Conservation (phyloP, 164 flowering plant genomes). For the Nelumbo lutea region DNA sequence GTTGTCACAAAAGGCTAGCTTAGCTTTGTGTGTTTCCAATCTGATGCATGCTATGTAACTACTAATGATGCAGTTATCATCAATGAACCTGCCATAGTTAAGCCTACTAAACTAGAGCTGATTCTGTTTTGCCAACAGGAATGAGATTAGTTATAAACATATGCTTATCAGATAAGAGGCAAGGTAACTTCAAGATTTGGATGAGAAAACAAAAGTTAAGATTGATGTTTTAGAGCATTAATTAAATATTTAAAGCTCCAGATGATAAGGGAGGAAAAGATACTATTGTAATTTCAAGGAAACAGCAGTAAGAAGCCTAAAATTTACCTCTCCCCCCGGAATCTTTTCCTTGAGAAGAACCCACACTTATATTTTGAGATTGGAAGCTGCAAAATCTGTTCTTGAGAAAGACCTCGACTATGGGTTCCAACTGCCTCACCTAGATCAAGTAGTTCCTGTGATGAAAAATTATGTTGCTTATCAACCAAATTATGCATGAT, state of each 20-base stretch:
- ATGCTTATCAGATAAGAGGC: neutral
- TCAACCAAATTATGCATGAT: neutral
- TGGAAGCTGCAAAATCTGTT: slow-evolving; percentile 67
- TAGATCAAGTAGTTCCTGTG: slow-evolving; percentile 81
- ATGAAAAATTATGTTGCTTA: neutral
- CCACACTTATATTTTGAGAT: slow-evolving; percentile 69
- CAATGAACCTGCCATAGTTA: too few species aligned
- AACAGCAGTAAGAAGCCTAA: neutral
- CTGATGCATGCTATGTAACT: too few species aligned
- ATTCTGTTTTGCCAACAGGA: neutral
- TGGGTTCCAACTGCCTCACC: slow-evolving; percentile 95
- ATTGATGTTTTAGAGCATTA: neutral
- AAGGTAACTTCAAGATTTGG: neutral
- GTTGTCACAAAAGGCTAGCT: too few species aligned
- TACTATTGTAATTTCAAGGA: neutral
- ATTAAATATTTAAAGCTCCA: neutral
- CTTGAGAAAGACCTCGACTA: slow-evolving; percentile 82
- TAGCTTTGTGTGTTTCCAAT: too few species aligned
- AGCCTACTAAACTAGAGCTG: too few species aligned
- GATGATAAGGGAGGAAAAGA: neutral
- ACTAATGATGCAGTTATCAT: too few species aligned
- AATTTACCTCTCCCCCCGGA: slow-evolving; percentile 65
- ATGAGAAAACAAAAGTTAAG: neutral
- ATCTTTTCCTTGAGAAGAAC: slow-evolving; percentile 62
- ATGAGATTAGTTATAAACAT: neutral